phyloP scores from a whole-genome alignment of 2,329 filamentous ascomycete genomes.

The Trichoderma afroharzianum region DNA sequence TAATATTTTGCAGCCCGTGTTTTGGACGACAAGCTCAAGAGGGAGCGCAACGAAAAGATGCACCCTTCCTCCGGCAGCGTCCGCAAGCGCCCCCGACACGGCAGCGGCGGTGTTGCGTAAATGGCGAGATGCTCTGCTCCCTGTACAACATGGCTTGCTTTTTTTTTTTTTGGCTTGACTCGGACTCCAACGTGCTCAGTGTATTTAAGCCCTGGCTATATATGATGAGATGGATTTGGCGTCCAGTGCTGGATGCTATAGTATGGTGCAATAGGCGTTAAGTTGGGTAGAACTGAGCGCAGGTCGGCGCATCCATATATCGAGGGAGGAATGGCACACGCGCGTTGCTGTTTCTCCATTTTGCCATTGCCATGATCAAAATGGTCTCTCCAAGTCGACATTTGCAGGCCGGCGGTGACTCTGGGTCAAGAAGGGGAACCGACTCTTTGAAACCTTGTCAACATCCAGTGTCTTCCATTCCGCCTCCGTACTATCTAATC shows the following conservation, averaged over 20 bases:
- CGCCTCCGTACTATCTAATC: neutral
- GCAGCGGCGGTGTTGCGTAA: slow-evolving; percentile 31
- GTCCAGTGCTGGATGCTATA: neutral
- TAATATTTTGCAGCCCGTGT: slow-evolving; percentile 50
- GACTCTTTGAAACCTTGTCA: neutral
- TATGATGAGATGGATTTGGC: neutral
- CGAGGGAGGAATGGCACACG: neutral
- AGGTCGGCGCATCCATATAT: neutral
- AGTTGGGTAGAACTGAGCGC: neutral
- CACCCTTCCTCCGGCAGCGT: slow-evolving; percentile 47
- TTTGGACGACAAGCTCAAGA: slow-evolving; percentile 63
- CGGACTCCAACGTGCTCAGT: neutral
- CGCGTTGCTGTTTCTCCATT: neutral
- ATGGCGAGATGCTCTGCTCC: neutral
- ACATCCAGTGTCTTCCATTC: neutral
- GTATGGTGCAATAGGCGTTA: neutral
- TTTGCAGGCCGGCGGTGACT: neutral
- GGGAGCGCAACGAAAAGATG: slow-evolving; percentile 58
- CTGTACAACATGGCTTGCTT: neutral
- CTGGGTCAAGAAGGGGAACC: neutral
- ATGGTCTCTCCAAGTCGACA: neutral
- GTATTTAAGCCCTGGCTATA: neutral
- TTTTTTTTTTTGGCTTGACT: neutral
- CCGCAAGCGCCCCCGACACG: slow-evolving; percentile 57
- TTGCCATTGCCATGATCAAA: neutral